Evolutionary conservation across 352 stramenopile genomes (phyloP).

Genomic region (Poterioochromonas sp.): DNA sequence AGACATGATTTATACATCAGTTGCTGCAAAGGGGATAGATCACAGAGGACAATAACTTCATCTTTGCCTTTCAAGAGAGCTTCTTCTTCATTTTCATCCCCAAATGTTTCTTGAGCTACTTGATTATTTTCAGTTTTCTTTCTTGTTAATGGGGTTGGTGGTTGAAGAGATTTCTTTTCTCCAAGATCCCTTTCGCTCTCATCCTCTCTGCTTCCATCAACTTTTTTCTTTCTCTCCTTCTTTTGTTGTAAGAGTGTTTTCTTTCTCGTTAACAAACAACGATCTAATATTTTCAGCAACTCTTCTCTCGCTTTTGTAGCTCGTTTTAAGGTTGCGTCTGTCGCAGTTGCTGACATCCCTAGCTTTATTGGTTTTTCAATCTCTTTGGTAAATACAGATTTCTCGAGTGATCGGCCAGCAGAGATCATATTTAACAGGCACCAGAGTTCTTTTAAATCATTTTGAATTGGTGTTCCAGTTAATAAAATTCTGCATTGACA

Average conservation of each 20-base stretch:
- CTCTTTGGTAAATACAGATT: slow-evolving; percentile 2
- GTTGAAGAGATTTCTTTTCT: no score
- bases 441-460: slow-evolving; percentile 33
- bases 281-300: slow-evolving; percentile 5
- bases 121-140: no score
- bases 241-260: slow-evolving; percentile 20
- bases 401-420: neutral
- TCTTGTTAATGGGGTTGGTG: no score
- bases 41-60: slow-evolving; percentile 82
- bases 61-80: slow-evolving; percentile 58
- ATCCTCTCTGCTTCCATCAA: no score
- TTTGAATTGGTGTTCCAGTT: slow-evolving; percentile 42
- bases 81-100: no score
- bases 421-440: slow-evolving; percentile 25
- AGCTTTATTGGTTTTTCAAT: neutral
- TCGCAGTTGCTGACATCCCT: no score
- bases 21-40: slow-evolving; percentile 62
- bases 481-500: slow-evolving; percentile 33
- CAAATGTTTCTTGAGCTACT: no score
- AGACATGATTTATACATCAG: slow-evolving; percentile 64
- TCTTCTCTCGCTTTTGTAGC: slow-evolving; percentile 33
- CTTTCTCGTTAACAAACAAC: neutral
- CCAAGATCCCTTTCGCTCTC: no score
- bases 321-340: no score
- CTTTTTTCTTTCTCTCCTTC: slow-evolving; percentile 54